Conservation (phyloP, 164 flowering plant genomes). For the Tetrastigma voinierianum region DNA sequence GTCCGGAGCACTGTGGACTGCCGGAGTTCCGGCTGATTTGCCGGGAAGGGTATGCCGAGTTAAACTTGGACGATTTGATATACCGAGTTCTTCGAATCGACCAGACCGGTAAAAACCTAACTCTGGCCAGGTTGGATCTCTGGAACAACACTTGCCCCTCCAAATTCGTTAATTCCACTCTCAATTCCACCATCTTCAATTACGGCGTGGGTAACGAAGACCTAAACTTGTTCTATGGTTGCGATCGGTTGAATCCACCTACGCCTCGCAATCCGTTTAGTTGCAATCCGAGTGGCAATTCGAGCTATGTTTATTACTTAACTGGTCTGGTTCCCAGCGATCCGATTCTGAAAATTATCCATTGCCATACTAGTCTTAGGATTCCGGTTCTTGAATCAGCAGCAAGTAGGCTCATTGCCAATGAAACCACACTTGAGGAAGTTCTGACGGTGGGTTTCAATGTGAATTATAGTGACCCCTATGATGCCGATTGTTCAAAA, state of each 20-base stretch:
- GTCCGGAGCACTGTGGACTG: slow-evolving; percentile 38
- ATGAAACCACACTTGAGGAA: slow-evolving; percentile 17
- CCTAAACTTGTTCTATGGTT: slow-evolving; percentile 27
- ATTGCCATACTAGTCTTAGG: slow-evolving; percentile 13
- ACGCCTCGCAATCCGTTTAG: slow-evolving; percentile 16
- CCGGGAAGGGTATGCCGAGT: slow-evolving; percentile 14
- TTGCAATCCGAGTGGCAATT: slow-evolving; percentile 15
- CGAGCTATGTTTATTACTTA: slow-evolving; percentile 16
- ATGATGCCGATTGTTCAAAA: slow-evolving; percentile 14
- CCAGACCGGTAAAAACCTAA: slow-evolving; percentile 14
- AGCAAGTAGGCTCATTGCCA: slow-evolving; percentile 6
- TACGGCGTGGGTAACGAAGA: slow-evolving; percentile 3
- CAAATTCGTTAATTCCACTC: slow-evolving; percentile 16
- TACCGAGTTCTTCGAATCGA: slow-evolving; percentile 29
- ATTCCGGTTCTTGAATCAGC: slow-evolving; percentile 16
- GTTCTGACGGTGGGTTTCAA: slow-evolving; percentile 35
- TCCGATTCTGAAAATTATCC: slow-evolving; percentile 13
- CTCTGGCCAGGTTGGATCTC: slow-evolving; percentile 29
- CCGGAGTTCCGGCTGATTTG: slow-evolving; percentile 38
- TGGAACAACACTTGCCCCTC: slow-evolving; percentile 27
- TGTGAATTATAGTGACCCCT: slow-evolving; percentile 27
- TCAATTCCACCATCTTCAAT: slow-evolving; percentile 8
- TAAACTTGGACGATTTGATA: slow-evolving; percentile 16
- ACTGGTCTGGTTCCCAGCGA: slow-evolving; percentile 32
- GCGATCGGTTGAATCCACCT: not conserved